These are phyloP conservation scores for Leishmania major DNA, from an alignment of 208 protist species.

Conservation along the genomic window DNA sequence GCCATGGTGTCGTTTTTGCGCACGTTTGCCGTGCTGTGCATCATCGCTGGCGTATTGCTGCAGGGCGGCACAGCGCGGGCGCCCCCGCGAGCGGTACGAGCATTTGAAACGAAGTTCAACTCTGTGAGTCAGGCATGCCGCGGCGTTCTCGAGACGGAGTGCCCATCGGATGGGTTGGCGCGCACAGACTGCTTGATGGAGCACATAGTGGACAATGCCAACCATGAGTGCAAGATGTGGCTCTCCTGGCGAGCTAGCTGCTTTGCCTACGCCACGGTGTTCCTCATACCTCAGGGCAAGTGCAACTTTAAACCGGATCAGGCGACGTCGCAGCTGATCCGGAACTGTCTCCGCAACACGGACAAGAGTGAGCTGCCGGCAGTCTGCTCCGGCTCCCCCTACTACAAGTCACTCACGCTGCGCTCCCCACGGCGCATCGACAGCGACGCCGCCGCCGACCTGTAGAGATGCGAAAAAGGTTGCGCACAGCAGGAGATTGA, in stretches of 20 bases:
- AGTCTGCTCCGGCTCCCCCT: constrained; percentile 30
- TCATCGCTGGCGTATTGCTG: not conserved
- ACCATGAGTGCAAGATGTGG: constrained; percentile 40
- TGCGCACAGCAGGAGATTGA: not conserved
- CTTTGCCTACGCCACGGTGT: constrained; percentile 17
- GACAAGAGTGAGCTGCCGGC: constrained; percentile 28
- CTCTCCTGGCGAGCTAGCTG: constrained; percentile 36
- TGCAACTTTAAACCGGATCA: constrained; percentile 22
- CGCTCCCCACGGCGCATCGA: constrained; percentile 28
- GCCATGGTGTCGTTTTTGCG: not conserved
- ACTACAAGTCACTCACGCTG: constrained; percentile 42
- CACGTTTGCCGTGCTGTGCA: not conserved
- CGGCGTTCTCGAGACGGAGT: constrained; percentile 31
- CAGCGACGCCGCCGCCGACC: constrained; percentile 8
- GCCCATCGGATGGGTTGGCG: constrained; percentile 5
- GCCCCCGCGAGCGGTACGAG: not conserved
- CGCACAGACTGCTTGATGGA: constrained; percentile 29
- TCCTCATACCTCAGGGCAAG: constrained; percentile 10
- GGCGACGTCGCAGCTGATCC: constrained; percentile 13
- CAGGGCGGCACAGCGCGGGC: not conserved
- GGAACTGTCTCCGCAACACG: constrained; percentile 25
- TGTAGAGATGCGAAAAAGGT: not conserved
- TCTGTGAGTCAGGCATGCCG: constrained; percentile 40
- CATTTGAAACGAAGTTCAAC: constrained; percentile 14
- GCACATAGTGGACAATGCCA: constrained; percentile 14